Evolutionary conservation across 2,329 filamentous ascomycete species (phyloP), one percentile per base, ranked within the genome.

Genomic region (Pyrenophora tritici-repentis): DNA sequence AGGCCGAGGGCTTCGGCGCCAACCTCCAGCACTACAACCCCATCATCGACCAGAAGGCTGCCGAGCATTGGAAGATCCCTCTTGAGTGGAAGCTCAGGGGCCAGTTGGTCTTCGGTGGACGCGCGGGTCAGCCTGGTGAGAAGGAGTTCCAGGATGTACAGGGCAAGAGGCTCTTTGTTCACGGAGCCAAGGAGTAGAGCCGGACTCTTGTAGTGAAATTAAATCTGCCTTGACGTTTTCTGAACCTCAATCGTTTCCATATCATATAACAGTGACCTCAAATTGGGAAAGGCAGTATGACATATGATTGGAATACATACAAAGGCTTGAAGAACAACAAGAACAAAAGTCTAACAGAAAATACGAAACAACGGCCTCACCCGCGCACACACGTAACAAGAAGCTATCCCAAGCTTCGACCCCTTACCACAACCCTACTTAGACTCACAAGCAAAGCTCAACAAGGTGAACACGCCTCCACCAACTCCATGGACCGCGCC

Each of bases 1-100:
- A 92, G 77, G 81, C 86, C 54, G 90, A 94, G 72, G 91, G 91
- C 24, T 83, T 95, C 49, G 91, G 91, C 60, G 89, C 87, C 71
- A 96, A 92, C 81, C 82, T 96, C 45, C 91, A 96, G 81, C 91
- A 96, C 79, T 96, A 96, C 81, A 94, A 91, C 83, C 91, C 91
- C 16, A 75, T 96, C 51, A 84, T 95, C 63, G 88, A 96, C 76
- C 80, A 81, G 59, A 84, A 86, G 77, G 87, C 91, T 45, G 76
- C 81, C 37, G 78, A 78, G 56, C 78, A 84, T 63, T 96, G 90
- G 88, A 81, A 81, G 50, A 65, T 96, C 26, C 88, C 89, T 36
- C 67, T 76, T 14, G 81, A 82, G 64, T 96, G 91, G 91, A 84
- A 83, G 68, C 82, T 96, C 59, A 84, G 87, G 69, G 87, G 89